Evolutionary conservation across 2,329 filamentous ascomycete genomes (phyloP), one percentile per base, ranked within the genome.

Genomic region (Taxawa tesnikishii): DNA sequence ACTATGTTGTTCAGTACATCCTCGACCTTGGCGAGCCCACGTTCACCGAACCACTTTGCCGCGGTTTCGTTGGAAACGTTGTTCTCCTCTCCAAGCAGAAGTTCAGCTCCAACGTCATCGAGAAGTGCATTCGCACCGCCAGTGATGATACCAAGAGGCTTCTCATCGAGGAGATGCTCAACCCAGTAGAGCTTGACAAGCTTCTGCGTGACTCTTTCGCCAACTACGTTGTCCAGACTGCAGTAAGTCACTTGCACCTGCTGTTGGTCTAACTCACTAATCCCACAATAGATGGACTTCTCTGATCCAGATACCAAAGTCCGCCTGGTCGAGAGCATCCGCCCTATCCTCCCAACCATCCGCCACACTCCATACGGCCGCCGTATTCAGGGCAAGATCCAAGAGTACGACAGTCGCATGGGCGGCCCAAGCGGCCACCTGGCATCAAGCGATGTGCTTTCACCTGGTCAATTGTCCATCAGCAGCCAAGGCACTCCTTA

Each of bases 1-100:
- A 98, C 60, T 98, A 98, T 44, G 90, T 98, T 31, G 82, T 98
- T 31, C 90, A 98, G 62, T 98, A 98, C 62, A 96, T 98, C 42
- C 55, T 98, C 45, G 90, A 96, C 53, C 71, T 96, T 33, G 85
- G 85, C 43, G 85, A 98, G 51, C 68, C 79, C 9, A 67, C 67
- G 45, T 94, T 94, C 60, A 94, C 88, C 1, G 81, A 90, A 48
- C 88, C 88, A 3, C 68, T 98, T 25, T 90, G 92, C 39, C 65
- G 70, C 32, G 79, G 77, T 49, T 94, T 98, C 64, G 63, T 70
- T 34, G 79, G 79, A 46, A 65, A 83, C 73, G 63, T 80, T 54
- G 50, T 70, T 58, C 58, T 71, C 71, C 52, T 79, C 11, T 96
- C 90, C 5, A 87, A 85, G 54, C 90, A 98, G 65, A 98, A 98